phyloP scores from a whole-genome alignment of 805 yeast genomes.

The Saturnispora hagleri region DNA sequence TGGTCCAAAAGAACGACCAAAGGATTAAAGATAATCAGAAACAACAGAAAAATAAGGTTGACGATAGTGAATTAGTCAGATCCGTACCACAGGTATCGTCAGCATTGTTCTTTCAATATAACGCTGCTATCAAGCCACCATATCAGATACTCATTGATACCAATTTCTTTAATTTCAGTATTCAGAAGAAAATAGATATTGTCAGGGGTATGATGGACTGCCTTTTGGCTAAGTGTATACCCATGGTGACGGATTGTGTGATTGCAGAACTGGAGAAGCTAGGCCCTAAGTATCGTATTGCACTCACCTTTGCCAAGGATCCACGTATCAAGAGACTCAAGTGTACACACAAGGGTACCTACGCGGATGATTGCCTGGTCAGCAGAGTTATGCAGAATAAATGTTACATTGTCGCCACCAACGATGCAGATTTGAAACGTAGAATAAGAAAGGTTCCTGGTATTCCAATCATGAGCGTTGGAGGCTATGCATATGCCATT shows the following conservation, averaged over 20 bases:
- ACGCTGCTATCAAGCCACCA: conserved; percentile 94
- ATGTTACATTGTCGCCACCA: conserved; percentile 94
- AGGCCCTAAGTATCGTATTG: conserved; percentile 92
- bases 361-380: conserved; percentile 96
- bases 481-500: conserved; percentile 82
- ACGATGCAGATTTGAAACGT: conserved; percentile 93
- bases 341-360: conserved; percentile 91
- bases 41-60: conserved; percentile 30
- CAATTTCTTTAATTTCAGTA: conserved; percentile 91
- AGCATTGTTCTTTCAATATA: conserved; percentile 89
- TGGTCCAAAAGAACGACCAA: conserved; percentile 64
- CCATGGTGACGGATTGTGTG: conserved; percentile 93
- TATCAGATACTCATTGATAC: conserved; percentile 95
- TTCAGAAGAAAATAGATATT: conserved; percentile 89
- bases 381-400: conserved; percentile 91
- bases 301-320: conserved; percentile 84
- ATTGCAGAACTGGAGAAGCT: conserved; percentile 95
- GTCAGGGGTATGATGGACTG: conserved; percentile 98
- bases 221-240: conserved; percentile 88
- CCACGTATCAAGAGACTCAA: conserved; percentile 81
- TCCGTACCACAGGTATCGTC: conserved; percentile 90
- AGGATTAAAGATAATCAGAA: conserved; percentile 41
- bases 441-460: conserved; percentile 95
- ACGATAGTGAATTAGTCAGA: conserved; percentile 70
- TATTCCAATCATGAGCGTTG: conserved; percentile 94